These are phyloP conservation scores for Macroventuria anomochaeta DNA, from an alignment of 2,329 filamentous ascomycete genomes.

Conservation along the genomic window DNA sequence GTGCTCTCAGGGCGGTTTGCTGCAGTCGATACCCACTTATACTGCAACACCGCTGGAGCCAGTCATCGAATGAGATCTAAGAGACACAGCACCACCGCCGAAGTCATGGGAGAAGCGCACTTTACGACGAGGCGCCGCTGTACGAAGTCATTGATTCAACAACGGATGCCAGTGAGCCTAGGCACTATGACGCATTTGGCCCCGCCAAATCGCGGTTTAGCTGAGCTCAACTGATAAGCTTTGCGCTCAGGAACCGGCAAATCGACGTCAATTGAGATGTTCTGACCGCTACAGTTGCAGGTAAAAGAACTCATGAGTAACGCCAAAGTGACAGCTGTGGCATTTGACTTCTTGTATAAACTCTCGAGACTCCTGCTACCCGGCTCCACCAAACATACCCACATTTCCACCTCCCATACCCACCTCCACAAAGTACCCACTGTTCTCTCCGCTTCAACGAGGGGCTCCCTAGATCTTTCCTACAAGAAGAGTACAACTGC, in stretches of 20 bases:
- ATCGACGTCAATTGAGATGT: slow-evolving; percentile 23
- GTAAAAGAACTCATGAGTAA: slow-evolving; percentile 16
- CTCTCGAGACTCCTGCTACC: slow-evolving; percentile 5
- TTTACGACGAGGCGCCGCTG: slow-evolving; percentile 15
- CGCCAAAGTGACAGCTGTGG: slow-evolving; percentile 7
- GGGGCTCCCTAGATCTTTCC: slow-evolving; percentile 21
- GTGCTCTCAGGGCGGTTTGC: slow-evolving; percentile 6
- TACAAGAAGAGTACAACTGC: slow-evolving; percentile 11
- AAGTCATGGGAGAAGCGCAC: slow-evolving; percentile 19
- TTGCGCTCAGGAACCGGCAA: slow-evolving; percentile 21
- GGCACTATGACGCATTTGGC: slow-evolving; percentile 28
- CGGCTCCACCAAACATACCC: slow-evolving; percentile 24
- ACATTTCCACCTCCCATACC: slow-evolving; percentile 19
- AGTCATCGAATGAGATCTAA: slow-evolving; percentile 30
- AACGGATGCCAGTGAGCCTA: too few species aligned
- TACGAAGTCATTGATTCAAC: background rate
- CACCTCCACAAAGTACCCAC: slow-evolving; percentile 40
- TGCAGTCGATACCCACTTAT: slow-evolving; percentile 31
- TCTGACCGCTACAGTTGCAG: slow-evolving; percentile 21
- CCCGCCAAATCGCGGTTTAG: slow-evolving; percentile 22
- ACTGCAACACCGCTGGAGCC: slow-evolving; percentile 25
- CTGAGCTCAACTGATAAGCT: slow-evolving; percentile 25
- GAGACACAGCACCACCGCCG: slow-evolving; percentile 30
- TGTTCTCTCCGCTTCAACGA: slow-evolving; percentile 34
- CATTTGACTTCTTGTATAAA: slow-evolving; percentile 31